A percentile compares a stretch with the other conserved stretches of the same genome.
Conservation (phyloP, 2,329 filamentous ascomycete species). For the Sarocladium kiliense region DNA sequence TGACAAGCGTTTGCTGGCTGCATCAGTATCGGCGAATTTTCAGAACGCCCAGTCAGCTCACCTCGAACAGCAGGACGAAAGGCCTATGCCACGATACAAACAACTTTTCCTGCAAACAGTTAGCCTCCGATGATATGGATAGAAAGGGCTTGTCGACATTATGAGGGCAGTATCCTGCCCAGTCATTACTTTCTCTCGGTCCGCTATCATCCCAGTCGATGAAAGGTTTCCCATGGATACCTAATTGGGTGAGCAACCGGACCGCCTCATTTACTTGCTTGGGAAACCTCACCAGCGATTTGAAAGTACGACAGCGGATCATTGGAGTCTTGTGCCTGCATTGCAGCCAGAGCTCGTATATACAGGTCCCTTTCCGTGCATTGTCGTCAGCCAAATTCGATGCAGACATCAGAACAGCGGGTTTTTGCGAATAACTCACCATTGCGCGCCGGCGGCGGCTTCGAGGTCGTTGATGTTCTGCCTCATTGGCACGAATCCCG, state of each 20-base stretch:
- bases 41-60: slow-evolving; percentile 19
- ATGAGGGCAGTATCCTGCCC: slow-evolving; percentile 42
- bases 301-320: slow-evolving; percentile 46
- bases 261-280: background rate
- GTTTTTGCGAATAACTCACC: slow-evolving; percentile 27
- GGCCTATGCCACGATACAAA: slow-evolving; percentile 53
- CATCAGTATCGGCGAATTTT: slow-evolving; percentile 10
- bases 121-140: too few relatives aligned
- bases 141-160: too few relatives aligned
- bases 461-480: slow-evolving; percentile 43
- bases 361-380: slow-evolving; percentile 40
- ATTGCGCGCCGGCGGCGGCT: slow-evolving; percentile 34
- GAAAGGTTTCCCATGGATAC: slow-evolving; percentile 37
- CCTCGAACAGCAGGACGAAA: slow-evolving; percentile 50
- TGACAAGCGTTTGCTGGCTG: slow-evolving; percentile 45
- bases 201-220: slow-evolving; percentile 38
- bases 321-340: slow-evolving; percentile 34
- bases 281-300: slow-evolving; percentile 34
- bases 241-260: slow-evolving; percentile 16
- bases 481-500: slow-evolving; percentile 37
- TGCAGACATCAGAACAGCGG: slow-evolving; percentile 1
- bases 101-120: slow-evolving; percentile 35
- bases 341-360: slow-evolving; percentile 37
- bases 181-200: slow-evolving; percentile 18
- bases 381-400: background rate